Conservation (phyloP, 129 eudicot genomes). For the Centaurea solstitialis region DNA sequence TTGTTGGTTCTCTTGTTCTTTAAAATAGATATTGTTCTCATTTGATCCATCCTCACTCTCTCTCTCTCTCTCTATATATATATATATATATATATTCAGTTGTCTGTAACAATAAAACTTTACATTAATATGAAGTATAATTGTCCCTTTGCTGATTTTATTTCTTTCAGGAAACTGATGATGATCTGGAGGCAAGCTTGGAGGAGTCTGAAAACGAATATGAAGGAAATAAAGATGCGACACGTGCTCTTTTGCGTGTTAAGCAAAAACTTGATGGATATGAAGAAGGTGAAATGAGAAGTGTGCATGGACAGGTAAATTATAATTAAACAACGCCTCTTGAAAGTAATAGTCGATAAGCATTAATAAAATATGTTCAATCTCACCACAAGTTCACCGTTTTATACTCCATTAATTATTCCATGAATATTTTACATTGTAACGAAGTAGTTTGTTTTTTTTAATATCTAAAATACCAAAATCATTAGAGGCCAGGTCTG, state of each 20-base stretch:
- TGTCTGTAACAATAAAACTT: background rate
- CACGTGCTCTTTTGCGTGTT: constrained; percentile 95
- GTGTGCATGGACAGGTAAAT: constrained; percentile 93
- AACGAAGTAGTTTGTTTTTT: background rate
- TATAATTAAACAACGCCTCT: background rate
- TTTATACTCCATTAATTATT: background rate
- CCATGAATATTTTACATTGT: too few species aligned
- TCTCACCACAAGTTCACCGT: background rate
- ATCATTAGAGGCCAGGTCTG: background rate
- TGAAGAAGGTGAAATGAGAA: constrained; percentile 99
- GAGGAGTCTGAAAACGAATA: constrained; percentile 79
- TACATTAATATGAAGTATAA: background rate
- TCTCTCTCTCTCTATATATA: too few species aligned
- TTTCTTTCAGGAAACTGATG: constrained; percentile 71
- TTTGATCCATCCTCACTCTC: too few species aligned
- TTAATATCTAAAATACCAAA: background rate
- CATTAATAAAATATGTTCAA: background rate
- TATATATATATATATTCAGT: too few species aligned
- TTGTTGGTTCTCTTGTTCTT: too few species aligned
- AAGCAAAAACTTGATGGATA: constrained; percentile 98
- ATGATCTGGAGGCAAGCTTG: constrained; percentile 73
- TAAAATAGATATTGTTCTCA: too few species aligned
- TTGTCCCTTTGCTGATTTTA: background rate
- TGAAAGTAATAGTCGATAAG: background rate
- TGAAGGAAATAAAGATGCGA: constrained; percentile 98